A percentile compares a stretch with the other conserved stretches of the same genome.
Evolutionary conservation across 1,284 basidiomycete species (phyloP).

Genomic region (Kalmanozyma brasiliensis): DNA sequence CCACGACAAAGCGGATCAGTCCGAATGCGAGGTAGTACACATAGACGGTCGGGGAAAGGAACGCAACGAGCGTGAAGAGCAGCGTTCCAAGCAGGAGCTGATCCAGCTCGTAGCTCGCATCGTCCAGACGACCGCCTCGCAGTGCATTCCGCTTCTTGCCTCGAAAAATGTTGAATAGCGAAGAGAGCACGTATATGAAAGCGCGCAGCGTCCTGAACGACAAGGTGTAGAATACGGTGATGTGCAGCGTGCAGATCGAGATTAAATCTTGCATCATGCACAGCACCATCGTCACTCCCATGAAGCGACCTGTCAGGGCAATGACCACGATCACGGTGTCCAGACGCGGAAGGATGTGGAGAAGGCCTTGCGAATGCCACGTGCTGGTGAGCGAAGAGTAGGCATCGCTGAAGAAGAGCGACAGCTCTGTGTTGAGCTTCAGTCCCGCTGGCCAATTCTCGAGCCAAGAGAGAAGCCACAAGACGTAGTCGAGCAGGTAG

Average conservation of each 20-base stretch:
- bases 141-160: conserved; percentile 73
- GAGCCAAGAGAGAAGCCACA: conserved; percentile 77
- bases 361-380: conserved; percentile 26
- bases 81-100: conserved; percentile 94
- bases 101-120: conserved; percentile 90
- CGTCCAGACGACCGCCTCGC: conserved; percentile 82
- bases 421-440: conserved; percentile 93
- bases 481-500: conserved; percentile 22
- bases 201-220: conserved; percentile 76
- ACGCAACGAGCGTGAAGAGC: conserved; percentile 88
- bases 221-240: conserved; percentile 78
- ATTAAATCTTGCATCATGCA: conserved; percentile 78
- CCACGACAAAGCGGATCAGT: conserved; percentile 71
- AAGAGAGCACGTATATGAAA: conserved; percentile 75
- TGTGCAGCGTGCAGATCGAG: conserved; percentile 77
- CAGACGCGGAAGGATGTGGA: conserved; percentile 13
- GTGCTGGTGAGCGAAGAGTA: conserved; percentile 72
- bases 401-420: conserved; percentile 79
- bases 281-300: conserved; percentile 78
- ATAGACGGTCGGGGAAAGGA: conserved; percentile 88
- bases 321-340: conserved; percentile 69
- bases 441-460: conserved; percentile 95
- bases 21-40: conserved; percentile 87
- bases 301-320: conserved; percentile 72
- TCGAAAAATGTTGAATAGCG: conserved; percentile 92